Percentiles rank a stretch among this genome's conserved stretches.
phyloP scores from a whole-genome alignment of 495 filamentous ascomycete species.

The Podospora didyma region DNA sequence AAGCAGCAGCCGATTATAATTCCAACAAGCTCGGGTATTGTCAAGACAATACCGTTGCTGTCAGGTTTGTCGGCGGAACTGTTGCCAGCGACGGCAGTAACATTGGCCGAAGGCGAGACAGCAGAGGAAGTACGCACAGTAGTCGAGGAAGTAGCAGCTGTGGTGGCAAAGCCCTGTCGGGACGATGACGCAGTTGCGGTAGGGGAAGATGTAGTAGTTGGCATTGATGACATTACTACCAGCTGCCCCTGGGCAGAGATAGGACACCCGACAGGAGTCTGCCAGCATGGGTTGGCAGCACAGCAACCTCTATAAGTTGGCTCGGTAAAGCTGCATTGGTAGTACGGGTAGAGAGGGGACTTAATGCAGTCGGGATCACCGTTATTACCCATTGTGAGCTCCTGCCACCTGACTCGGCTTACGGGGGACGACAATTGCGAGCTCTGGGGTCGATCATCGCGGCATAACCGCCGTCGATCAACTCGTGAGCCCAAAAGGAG shows the following conservation, averaged over 20 bases:
- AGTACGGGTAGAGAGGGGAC: conserved; percentile 12
- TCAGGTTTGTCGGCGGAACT: neutral
- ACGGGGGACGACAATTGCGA: too few species aligned
- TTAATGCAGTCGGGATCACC: too few species aligned
- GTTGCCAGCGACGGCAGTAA: neutral
- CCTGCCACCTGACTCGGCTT: too few species aligned
- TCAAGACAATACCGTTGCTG: conserved; percentile 10
- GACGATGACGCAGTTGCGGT: too few species aligned
- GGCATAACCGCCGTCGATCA: too few species aligned
- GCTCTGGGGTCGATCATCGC: too few species aligned
- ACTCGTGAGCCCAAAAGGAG: too few species aligned
- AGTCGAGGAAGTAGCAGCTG: too few species aligned
- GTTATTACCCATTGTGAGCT: too few species aligned
- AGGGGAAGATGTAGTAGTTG: too few species aligned
- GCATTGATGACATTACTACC: neutral
- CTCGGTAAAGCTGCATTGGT: conserved; percentile 7
- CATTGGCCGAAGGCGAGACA: neutral
- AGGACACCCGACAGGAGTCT: conserved; percentile 18
- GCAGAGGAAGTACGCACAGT: too few species aligned
- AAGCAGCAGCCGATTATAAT: conserved; percentile 17
- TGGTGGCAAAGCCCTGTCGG: too few species aligned
- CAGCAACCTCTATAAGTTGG: conserved; percentile 19
- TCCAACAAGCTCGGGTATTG: conserved; percentile 15
- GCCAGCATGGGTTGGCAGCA: conserved; percentile 19
- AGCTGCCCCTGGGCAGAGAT: neutral